A percentile compares a stretch with the other conserved stretches of the same genome.
These are phyloP conservation scores for Sugiyamaella grinbergsii DNA, from an alignment of 1,139 yeast genomes.

Conservation along the genomic window DNA sequence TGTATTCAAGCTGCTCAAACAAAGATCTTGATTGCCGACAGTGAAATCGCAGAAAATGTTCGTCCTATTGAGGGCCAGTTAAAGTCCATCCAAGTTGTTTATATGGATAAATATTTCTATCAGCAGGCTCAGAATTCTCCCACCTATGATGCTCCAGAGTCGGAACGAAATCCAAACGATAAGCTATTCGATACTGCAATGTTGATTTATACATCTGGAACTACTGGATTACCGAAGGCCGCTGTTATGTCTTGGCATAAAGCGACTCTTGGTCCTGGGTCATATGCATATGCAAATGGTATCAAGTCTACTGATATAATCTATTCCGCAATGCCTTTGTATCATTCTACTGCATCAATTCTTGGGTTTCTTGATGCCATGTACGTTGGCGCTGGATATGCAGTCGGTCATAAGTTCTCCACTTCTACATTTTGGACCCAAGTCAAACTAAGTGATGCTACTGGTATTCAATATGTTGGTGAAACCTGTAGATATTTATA, in stretches of 20 bases:
- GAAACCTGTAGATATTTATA: constrained; percentile 89
- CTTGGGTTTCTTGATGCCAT: constrained; percentile 79
- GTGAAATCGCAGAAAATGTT: constrained; percentile 61
- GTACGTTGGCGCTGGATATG: constrained; percentile 66
- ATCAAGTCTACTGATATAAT: constrained; percentile 59
- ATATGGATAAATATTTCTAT: constrained; percentile 54
- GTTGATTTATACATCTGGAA: constrained; percentile 88
- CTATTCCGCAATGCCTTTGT: constrained; percentile 93
- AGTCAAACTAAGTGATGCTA: constrained; percentile 67
- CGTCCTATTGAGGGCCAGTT: constrained; percentile 56
- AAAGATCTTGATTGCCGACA: constrained; percentile 70
- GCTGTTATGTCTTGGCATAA: constrained; percentile 94
- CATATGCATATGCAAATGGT: constrained; percentile 72
- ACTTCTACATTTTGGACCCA: constrained; percentile 91
- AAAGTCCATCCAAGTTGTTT: constrained; percentile 45
- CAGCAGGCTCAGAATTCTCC: constrained; percentile 46
- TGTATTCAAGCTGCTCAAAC: constrained; percentile 74
- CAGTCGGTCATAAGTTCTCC: constrained; percentile 80
- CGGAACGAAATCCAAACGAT: constrained; percentile 35
- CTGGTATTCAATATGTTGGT: constrained; percentile 91
- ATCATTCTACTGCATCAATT: constrained; percentile 92
- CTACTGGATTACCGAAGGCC: constrained; percentile 94
- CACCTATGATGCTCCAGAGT: constrained; percentile 49
- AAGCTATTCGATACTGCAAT: constrained; percentile 55
- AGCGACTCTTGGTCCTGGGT: constrained; percentile 64